A percentile compares a stretch with the other conserved stretches of the same genome.
Conservation (phyloP, 441 rosid genomes). For the Euphorbia corollata region DNA sequence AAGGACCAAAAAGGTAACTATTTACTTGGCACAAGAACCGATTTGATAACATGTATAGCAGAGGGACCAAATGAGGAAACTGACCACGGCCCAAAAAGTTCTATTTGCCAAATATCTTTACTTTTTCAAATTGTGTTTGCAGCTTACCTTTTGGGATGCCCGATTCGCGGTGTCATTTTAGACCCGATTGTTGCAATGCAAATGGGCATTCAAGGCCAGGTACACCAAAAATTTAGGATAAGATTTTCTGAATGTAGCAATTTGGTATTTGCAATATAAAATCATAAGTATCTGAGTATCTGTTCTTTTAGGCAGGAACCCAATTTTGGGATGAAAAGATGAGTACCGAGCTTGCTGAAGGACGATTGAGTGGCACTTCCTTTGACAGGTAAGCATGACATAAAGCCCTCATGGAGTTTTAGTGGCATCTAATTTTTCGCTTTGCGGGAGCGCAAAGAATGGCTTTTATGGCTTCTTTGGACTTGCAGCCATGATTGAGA, state of each 20-base stretch:
- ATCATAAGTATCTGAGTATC: not conserved
- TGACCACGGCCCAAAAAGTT: too few species aligned
- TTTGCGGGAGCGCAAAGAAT: not conserved
- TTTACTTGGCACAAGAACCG: too few species aligned
- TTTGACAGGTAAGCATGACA: conserved; percentile 58
- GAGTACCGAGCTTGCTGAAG: conserved; percentile 78
- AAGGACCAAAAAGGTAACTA: too few species aligned
- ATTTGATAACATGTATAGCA: too few species aligned
- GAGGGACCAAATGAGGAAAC: too few species aligned
- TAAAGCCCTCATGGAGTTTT: not conserved
- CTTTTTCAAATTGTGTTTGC: conserved; percentile 21
- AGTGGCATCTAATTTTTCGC: not conserved
- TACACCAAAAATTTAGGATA: conserved; percentile 18
- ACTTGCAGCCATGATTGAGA: not conserved
- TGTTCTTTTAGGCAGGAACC: conserved; percentile 67
- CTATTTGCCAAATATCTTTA: too few species aligned
- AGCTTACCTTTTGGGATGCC: conserved; percentile 96
- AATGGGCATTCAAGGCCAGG: conserved; percentile 97
- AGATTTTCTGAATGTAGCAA: not conserved
- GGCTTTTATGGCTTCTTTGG: not conserved
- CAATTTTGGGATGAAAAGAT: conserved; percentile 93
- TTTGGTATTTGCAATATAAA: not conserved
- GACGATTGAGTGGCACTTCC: conserved; percentile 59
- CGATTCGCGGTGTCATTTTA: conserved; percentile 84
- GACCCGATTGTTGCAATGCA: conserved; percentile 84